Conservation (phyloP, 129 eudicot genomes). For the Chrysanthemum seticuspe region DNA sequence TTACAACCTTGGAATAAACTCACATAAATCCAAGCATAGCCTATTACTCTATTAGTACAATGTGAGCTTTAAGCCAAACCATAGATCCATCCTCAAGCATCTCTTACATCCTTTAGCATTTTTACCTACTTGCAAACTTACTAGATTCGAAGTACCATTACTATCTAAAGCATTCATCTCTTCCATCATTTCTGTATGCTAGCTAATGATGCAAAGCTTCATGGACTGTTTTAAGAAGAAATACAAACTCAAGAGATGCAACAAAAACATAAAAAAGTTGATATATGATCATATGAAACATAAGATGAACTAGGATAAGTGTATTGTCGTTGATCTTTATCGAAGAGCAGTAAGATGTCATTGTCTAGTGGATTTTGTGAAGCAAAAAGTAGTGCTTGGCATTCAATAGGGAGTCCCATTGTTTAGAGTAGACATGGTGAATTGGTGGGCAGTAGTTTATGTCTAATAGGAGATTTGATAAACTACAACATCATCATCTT, state of each 20-base stretch:
- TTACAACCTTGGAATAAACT: too few relatives aligned
- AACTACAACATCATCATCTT: too few relatives aligned
- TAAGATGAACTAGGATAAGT: not conserved
- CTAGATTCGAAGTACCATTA: not conserved
- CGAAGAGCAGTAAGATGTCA: conserved; percentile 1
- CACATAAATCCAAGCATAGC: not conserved
- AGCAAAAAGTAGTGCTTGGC: not conserved
- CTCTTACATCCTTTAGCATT: not conserved
- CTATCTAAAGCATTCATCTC: not conserved
- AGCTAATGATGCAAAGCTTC: not conserved
- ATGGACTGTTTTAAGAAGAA: not conserved
- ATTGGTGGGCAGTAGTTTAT: not conserved
- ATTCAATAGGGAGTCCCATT: too few relatives aligned
- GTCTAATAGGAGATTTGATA: too few relatives aligned
- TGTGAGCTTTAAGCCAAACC: not conserved
- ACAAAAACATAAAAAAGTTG: not conserved
- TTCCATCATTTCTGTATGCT: not conserved
- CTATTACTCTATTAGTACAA: not conserved
- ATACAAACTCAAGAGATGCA: not conserved
- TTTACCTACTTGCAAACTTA: not conserved
- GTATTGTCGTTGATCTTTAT: not conserved
- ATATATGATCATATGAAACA: not conserved
- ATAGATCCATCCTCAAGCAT: not conserved
- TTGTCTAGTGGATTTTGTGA: not conserved
- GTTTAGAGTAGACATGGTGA: not conserved